Conservation (phyloP, 2,329 filamentous ascomycete species). For the Aspergillus neotritici region DNA sequence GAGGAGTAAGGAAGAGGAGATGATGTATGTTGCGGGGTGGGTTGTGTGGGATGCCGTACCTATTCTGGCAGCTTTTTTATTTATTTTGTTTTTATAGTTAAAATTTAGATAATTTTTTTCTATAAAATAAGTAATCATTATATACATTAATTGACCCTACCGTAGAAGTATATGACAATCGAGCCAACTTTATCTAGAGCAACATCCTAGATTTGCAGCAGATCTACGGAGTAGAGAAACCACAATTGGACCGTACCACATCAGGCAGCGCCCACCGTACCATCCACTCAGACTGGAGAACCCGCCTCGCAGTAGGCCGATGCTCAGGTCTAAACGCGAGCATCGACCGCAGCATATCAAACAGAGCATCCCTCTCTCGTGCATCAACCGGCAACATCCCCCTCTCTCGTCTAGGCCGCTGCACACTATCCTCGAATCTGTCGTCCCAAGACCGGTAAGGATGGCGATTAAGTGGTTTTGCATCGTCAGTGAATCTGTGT, state of each 20-base stretch:
- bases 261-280: constrained; percentile 25
- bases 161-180: no score
- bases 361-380: constrained; percentile 21
- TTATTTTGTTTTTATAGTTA: no score
- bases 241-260: constrained; percentile 9
- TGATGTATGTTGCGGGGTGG: no score
- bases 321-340: constrained; percentile 23
- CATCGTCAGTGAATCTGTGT: constrained; percentile 22
- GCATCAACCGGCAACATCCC: constrained; percentile 18
- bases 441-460: constrained; percentile 18
- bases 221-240: no score
- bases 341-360: constrained; percentile 23
- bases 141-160: no score
- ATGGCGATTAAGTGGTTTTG: constrained; percentile 15
- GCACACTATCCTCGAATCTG: constrained; percentile 24
- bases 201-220: no score
- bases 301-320: constrained; percentile 19
- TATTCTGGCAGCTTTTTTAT: no score
- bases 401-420: constrained; percentile 21
- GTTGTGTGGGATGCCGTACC: no score
- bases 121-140: no score
- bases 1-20: neutral
- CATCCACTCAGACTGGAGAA: constrained; percentile 29
- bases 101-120: no score
- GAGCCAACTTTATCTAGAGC: no score